These are phyloP conservation scores for Nemania sp. DNA, from an alignment of 2,329 filamentous ascomycete species.

Conservation along the genomic window DNA sequence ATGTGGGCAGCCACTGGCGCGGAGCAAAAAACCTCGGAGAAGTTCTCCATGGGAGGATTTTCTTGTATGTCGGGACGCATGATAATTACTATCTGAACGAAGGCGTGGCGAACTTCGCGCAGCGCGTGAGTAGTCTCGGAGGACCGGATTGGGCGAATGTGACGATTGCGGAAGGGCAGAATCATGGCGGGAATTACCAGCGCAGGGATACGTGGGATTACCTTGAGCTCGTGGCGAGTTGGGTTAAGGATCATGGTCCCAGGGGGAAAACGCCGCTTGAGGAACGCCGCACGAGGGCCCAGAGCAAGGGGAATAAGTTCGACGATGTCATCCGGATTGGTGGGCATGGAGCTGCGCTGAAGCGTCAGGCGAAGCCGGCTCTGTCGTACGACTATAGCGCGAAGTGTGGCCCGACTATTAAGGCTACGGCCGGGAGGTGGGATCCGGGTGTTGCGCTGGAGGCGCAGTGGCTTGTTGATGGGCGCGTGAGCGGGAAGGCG, in stretches of 20 bases:
- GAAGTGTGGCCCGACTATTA: slow-evolving; percentile 14
- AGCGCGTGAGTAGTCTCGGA: slow-evolving; percentile 22
- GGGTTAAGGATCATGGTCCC: slow-evolving; percentile 26
- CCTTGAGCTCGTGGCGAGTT: slow-evolving; percentile 24
- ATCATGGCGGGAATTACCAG: slow-evolving; percentile 30
- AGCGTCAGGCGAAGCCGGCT: slow-evolving; percentile 19
- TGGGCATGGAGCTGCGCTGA: slow-evolving; percentile 25
- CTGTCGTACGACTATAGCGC: slow-evolving; percentile 8
- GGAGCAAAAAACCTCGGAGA: slow-evolving; percentile 23
- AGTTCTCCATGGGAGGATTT: slow-evolving; percentile 24
- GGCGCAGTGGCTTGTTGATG: slow-evolving; percentile 29
- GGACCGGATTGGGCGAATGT: slow-evolving; percentile 30
- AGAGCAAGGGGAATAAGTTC: slow-evolving; percentile 25
- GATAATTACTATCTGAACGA: slow-evolving; percentile 31
- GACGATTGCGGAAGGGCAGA: slow-evolving; percentile 23
- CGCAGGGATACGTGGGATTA: slow-evolving; percentile 28
- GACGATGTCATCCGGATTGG: slow-evolving; percentile 23
- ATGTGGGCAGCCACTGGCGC: slow-evolving; percentile 28
- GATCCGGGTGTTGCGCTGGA: slow-evolving; percentile 27
- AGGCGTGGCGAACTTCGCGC: slow-evolving; percentile 26
- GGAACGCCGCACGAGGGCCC: not conserved
- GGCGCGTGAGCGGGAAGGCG: slow-evolving; percentile 12
- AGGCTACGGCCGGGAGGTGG: slow-evolving; percentile 27
- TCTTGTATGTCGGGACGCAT: slow-evolving; percentile 29
- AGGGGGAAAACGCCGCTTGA: slow-evolving; percentile 22